Evolutionary conservation across 2,329 filamentous ascomycete species (phyloP).

Genomic region (Drechslerella stenobrocha): DNA sequence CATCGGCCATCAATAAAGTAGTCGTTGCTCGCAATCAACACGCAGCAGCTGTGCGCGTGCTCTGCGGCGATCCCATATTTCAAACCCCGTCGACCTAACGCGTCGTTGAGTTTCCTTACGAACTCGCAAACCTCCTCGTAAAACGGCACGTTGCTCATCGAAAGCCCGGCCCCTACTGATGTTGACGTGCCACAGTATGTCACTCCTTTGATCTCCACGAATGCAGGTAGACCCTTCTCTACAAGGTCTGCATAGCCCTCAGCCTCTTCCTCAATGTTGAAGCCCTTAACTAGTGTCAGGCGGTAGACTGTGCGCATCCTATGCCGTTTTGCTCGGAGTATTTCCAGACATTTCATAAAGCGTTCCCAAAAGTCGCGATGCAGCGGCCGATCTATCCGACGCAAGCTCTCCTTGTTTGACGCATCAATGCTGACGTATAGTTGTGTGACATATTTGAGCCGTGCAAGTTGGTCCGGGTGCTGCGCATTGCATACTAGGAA

Average conservation of each 20-base stretch:
- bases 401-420: constrained; percentile 81
- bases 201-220: constrained; percentile 94
- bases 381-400: constrained; percentile 85
- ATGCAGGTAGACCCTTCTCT: constrained; percentile 81
- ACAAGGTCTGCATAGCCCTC: constrained; percentile 88
- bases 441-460: constrained; percentile 84
- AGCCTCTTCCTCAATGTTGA: constrained; percentile 94
- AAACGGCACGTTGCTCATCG: constrained; percentile 97
- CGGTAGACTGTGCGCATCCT: constrained; percentile 91
- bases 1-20: constrained; percentile 76
- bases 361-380: constrained; percentile 98
- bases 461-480: constrained; percentile 84
- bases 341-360: constrained; percentile 86
- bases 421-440: constrained; percentile 97
- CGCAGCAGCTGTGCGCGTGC: constrained; percentile 92
- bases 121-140: constrained; percentile 88
- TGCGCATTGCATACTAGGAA: constrained; percentile 98
- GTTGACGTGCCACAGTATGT: constrained; percentile 94
- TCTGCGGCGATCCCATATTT: constrained; percentile 90
- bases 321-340: constrained; percentile 79
- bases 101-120: constrained; percentile 71
- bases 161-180: constrained; percentile 79
- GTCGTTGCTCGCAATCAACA: constrained; percentile 77
- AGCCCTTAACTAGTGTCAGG: constrained; percentile 92
- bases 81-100: constrained; percentile 70